Evolutionary conservation across 1,284 basidiomycete genomes (phyloP).

Genomic region (Leccinum fuscescens): DNA sequence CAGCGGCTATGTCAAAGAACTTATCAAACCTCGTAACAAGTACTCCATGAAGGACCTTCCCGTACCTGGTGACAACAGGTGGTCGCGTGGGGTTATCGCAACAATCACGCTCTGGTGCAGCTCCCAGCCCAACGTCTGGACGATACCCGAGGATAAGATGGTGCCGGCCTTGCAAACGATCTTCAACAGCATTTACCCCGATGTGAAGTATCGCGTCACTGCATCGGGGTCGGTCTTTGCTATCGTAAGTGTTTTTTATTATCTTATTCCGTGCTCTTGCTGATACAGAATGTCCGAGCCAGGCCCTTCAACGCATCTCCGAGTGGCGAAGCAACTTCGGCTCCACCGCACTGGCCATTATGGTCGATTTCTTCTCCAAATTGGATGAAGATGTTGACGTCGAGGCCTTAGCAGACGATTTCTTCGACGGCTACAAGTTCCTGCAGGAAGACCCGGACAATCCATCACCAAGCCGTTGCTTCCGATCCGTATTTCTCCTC

Average conservation of each 20-base stretch:
- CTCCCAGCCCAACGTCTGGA: neutral
- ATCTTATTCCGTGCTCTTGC: neutral
- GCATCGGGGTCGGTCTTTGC: neutral
- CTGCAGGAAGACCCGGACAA: neutral
- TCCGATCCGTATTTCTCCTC: neutral
- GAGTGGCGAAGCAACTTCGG: conserved; percentile 12
- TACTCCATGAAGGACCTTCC: conserved; percentile 4
- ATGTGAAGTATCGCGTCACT: conserved; percentile 4
- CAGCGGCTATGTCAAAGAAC: neutral
- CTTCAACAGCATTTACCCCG: neutral
- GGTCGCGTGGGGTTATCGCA: neutral
- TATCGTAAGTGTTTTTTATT: neutral
- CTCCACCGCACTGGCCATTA: conserved; percentile 2
- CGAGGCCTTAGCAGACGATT: neutral
- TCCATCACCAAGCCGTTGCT: no score
- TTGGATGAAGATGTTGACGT: neutral
- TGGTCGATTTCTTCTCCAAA: conserved; percentile 7
- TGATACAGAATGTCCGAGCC: neutral
- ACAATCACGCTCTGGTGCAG: neutral
- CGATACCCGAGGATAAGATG: neutral
- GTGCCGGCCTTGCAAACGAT: neutral
- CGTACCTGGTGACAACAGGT: neutral
- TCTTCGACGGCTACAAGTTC: neutral
- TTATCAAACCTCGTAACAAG: neutral
- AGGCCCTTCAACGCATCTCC: conserved; percentile 4